Evolutionary conservation across 352 stramenopile genomes (phyloP).

Genomic region (Stephanocyclus meneghinianus): DNA sequence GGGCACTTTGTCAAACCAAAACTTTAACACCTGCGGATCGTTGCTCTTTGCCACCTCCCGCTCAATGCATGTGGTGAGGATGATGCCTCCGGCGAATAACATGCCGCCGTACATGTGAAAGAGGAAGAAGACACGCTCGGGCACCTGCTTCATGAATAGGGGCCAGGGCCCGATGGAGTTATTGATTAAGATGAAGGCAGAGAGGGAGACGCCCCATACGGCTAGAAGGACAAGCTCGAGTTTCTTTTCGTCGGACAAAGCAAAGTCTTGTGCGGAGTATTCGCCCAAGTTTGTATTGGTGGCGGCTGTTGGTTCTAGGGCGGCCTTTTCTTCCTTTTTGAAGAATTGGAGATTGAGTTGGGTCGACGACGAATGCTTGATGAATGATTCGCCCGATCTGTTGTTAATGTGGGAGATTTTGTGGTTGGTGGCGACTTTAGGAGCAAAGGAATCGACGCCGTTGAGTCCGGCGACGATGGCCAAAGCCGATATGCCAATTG

Average conservation of each 20-base stretch:
- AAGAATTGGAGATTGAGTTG: slow-evolving; percentile 28
- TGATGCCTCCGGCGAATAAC: slow-evolving; percentile 62
- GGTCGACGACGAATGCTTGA: neutral
- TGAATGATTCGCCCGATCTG: neutral
- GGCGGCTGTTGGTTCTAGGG: neutral
- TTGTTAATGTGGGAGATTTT: neutral
- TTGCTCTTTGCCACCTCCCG: slow-evolving; percentile 43
- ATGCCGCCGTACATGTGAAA: slow-evolving; percentile 62
- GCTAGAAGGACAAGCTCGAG: slow-evolving; percentile 47
- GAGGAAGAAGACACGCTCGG: slow-evolving; percentile 54
- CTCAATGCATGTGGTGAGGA: slow-evolving; percentile 61
- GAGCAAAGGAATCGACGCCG: slow-evolving; percentile 41
- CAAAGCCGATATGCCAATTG: slow-evolving; percentile 17
- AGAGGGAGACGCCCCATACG: slow-evolving; percentile 55
- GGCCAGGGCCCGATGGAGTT: slow-evolving; percentile 58
- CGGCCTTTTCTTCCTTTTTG: neutral
- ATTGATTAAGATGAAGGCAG: slow-evolving; percentile 61
- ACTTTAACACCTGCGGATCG: slow-evolving; percentile 52
- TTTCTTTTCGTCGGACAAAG: slow-evolving; percentile 29
- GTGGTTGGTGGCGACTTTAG: slow-evolving; percentile 4
- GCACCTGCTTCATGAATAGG: slow-evolving; percentile 44
- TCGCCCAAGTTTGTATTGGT: neutral
- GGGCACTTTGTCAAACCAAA: slow-evolving; percentile 67
- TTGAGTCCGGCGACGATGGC: slow-evolving; percentile 3
- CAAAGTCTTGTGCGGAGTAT: neutral